Evolutionary conservation across 768 basidiomycete genomes (phyloP).

Genomic region (Agaricus bisporus): DNA sequence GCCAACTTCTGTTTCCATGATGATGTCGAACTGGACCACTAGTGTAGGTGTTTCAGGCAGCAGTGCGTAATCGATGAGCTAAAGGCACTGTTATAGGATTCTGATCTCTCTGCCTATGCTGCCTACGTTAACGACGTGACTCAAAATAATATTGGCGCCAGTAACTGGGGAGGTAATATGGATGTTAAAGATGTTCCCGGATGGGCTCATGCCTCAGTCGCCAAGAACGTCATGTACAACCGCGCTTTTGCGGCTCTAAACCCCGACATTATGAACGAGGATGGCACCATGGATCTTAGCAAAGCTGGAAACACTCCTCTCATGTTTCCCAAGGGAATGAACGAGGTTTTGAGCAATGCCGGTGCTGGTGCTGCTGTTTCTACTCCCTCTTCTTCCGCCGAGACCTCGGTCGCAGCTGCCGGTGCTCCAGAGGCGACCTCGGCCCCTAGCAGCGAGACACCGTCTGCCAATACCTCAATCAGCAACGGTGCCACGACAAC

Average conservation of each 20-base stretch:
- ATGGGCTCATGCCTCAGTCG: slow-evolving; percentile 43
- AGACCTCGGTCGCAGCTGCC: slow-evolving; percentile 18
- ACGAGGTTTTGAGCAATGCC: slow-evolving; percentile 35
- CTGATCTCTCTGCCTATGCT: slow-evolving; percentile 51
- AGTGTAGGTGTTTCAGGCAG: slow-evolving; percentile 29
- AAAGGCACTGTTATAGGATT: slow-evolving; percentile 30
- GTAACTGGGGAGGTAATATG: slow-evolving; percentile 58
- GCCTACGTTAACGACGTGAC: slow-evolving; percentile 45
- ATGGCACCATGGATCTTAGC: slow-evolving; percentile 48
- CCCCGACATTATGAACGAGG: slow-evolving; percentile 41
- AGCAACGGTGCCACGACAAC: slow-evolving; percentile 34
- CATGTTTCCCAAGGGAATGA: slow-evolving; percentile 56
- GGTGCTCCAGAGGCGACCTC: neutral
- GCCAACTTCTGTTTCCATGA: slow-evolving; percentile 41
- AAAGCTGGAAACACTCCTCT: slow-evolving; percentile 37
- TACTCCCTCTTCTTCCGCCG: slow-evolving; percentile 17
- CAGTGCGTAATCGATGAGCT: neutral
- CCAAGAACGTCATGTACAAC: slow-evolving; percentile 54
- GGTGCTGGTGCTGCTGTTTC: slow-evolving; percentile 12
- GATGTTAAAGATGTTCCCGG: slow-evolving; percentile 49
- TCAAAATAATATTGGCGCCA: slow-evolving; percentile 37
- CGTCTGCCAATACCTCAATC: too few relatives aligned
- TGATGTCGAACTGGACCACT: slow-evolving; percentile 43
- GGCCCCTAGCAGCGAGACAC: too few relatives aligned
- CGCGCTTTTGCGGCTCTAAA: slow-evolving; percentile 40